Evolutionary conservation across 169 alveolate genomes (phyloP).

Genomic region (Plasmodium gaboni): DNA sequence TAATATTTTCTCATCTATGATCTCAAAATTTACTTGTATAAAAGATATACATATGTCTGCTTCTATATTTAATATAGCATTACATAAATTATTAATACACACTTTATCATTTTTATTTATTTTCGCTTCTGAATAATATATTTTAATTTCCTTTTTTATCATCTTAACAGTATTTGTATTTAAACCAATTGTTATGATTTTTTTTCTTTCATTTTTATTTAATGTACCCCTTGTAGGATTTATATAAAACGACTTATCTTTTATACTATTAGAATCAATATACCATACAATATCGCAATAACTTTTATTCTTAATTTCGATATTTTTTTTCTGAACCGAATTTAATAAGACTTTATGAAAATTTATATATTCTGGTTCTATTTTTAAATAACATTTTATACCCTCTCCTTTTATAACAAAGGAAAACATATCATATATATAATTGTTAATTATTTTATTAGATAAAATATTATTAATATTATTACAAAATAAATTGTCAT

Average conservation of each 20-base stretch:
- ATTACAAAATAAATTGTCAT: slow-evolving; percentile 13
- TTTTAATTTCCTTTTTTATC: slow-evolving; percentile 45
- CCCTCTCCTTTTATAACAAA: slow-evolving; percentile 53
- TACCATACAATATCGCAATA: slow-evolving; percentile 61
- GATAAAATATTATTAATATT: slow-evolving; percentile 9
- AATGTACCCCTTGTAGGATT: slow-evolving; percentile 46
- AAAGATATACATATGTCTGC: slow-evolving; percentile 65
- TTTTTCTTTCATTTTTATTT: slow-evolving; percentile 25
- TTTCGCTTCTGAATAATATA: slow-evolving; percentile 34
- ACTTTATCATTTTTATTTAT: slow-evolving; percentile 17
- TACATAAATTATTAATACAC: slow-evolving; percentile 17
- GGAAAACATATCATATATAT: slow-evolving; percentile 35
- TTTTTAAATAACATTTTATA: slow-evolving; percentile 45
- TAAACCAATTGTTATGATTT: slow-evolving; percentile 30
- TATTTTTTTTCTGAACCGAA: slow-evolving; percentile 39
- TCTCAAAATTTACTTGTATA: slow-evolving; percentile 32
- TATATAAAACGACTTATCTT: slow-evolving; percentile 12
- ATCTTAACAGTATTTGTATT: slow-evolving; percentile 20
- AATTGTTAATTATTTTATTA: slow-evolving; percentile 27
- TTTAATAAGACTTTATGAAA: slow-evolving; percentile 56
- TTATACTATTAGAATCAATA: slow-evolving; percentile 39
- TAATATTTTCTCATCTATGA: slow-evolving; percentile 19
- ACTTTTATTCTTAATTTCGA: slow-evolving; percentile 34
- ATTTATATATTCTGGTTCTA: slow-evolving; percentile 31
- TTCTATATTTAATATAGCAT: slow-evolving; percentile 9